Evolutionary conservation across 805 yeast species (phyloP).

Genomic region (Pichia rugopelliculosa): DNA sequence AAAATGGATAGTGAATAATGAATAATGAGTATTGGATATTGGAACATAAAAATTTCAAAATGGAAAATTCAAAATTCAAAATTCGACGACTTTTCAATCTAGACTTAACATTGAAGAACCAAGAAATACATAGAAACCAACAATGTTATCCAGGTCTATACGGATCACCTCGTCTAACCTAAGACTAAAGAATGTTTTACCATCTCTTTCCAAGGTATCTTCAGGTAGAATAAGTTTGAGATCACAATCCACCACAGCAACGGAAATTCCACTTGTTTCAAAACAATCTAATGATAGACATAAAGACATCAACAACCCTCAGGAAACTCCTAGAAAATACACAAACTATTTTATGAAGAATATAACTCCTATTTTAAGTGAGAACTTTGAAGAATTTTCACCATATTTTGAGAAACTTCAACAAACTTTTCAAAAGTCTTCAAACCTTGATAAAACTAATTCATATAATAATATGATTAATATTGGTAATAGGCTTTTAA

Average conservation of each 20-base stretch:
- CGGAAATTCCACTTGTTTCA: not conserved
- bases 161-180: not conserved
- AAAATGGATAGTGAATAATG: too few relatives aligned
- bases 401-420: conserved; percentile 11
- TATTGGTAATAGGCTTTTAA: conserved; percentile 6
- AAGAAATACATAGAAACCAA: not conserved
- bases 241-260: conserved; percentile 2
- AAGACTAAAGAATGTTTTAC: not conserved
- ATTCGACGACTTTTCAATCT: not conserved
- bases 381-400: conserved; percentile 10
- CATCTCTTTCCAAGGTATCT: not conserved
- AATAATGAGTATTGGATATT: not conserved
- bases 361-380: not conserved
- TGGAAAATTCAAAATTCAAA: not conserved
- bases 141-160: conserved; percentile 2
- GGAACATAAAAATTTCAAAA: not conserved
- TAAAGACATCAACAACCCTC: not conserved
- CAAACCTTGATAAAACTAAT: not conserved
- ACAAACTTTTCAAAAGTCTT: conserved; percentile 2
- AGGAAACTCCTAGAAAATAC: not conserved
- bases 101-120: not conserved
- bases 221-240: not conserved
- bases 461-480: not conserved
- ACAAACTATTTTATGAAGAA: not conserved
- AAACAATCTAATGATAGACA: not conserved